Evolutionary conservation across 257 asterid species (phyloP), one percentile per base, ranked within the genome.

Genomic region (Galeopsis tetrahit): DNA sequence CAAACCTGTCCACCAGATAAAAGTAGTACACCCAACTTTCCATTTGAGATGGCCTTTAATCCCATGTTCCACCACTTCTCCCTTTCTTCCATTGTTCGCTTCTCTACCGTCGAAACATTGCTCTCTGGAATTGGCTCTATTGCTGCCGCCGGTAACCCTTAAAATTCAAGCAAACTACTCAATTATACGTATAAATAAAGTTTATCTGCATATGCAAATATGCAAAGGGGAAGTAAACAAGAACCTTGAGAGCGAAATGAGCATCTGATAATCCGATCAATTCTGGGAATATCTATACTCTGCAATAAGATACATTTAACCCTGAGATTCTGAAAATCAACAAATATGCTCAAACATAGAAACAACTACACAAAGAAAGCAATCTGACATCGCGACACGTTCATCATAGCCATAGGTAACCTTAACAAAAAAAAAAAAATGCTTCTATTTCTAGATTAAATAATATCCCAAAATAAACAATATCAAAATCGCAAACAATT

Each of bases 1-100:
- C 80, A 46, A 74, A 94, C 99, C 97, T 94, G 99, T 55, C 99
- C 99, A 74, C 99, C 99, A 38, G 99, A 89, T 75, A 94, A 83
- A 74, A 94, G 99, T 76, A 94, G 44, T 74, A 94, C 95, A 2
- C 89, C 97, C 77, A 94, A 82, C 82, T 89, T 89, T 60, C 99
- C 97, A 36, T 89, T 95, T 7, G 90, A 80, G 51, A 94, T 89
- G 78, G 96, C 96, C 84, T 89, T 88, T 58, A 90, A 43, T 66
- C 99, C 99, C 89, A 83, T 85, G 71, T 89, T 89, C 96, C 97
- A 87, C 99, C 99, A 94, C 81, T 78, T 82, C 84, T 89, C 96
- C 81, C 96, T 84, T 60, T 91, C 97, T 79, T 89, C 99, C 89
- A 87, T 84, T 6, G 96, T 94, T 75, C 99, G 86, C 69, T 85